These are phyloP conservation scores for Mycosarcoma maydis DNA, from an alignment of 1,284 basidiomycete genomes.

Conservation along the genomic window DNA sequence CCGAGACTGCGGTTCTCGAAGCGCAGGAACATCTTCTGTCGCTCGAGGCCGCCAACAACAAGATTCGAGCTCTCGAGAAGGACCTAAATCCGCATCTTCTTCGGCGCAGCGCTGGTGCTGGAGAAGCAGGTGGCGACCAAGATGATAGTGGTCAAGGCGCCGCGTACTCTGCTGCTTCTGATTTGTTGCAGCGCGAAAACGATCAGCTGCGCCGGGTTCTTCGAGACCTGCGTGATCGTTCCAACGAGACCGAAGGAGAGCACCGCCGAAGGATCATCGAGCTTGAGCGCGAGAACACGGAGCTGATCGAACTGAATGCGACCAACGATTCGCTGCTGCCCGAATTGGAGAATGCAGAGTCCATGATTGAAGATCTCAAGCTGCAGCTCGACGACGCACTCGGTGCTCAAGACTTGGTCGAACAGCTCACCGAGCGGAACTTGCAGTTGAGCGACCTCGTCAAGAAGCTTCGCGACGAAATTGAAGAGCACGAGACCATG, in stretches of 20 bases:
- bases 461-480: slow-evolving; percentile 92
- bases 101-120: slow-evolving; percentile 58
- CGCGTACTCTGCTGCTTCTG: slow-evolving; percentile 59
- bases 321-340: slow-evolving; percentile 42
- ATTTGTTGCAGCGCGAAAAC: slow-evolving; percentile 96
- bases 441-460: slow-evolving; percentile 80
- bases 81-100: slow-evolving; percentile 38
- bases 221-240: slow-evolving; percentile 41
- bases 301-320: slow-evolving; percentile 48
- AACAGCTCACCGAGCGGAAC: slow-evolving; percentile 93
- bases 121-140: slow-evolving; percentile 65
- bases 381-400: slow-evolving; percentile 92
- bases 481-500: slow-evolving; percentile 94
- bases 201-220: slow-evolving; percentile 93
- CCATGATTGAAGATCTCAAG: slow-evolving; percentile 92
- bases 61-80: slow-evolving; percentile 48
- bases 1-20: slow-evolving; percentile 82
- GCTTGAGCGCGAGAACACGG: slow-evolving; percentile 83
- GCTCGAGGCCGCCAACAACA: slow-evolving; percentile 76
- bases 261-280: slow-evolving; percentile 82
- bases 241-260: slow-evolving; percentile 83
- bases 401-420: slow-evolving; percentile 94
- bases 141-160: slow-evolving; percentile 13
- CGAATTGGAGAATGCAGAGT: slow-evolving; percentile 58
- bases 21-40: slow-evolving; percentile 86